Conservation (phyloP, 345 rosid genomes). For the Lepidium sativum region DNA sequence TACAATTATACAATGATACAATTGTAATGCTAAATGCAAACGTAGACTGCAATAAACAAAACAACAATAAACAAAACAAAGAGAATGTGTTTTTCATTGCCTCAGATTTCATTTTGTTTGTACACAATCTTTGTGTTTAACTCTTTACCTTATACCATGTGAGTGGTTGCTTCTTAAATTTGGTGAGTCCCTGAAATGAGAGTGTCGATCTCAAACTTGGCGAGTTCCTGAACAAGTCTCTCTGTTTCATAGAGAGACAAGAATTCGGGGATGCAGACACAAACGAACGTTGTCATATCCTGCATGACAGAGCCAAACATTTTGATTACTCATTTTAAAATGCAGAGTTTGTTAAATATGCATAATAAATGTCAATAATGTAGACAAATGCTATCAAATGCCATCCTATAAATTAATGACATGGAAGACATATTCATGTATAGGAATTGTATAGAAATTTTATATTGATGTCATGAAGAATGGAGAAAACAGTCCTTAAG, state of each 20-base stretch:
- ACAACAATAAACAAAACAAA: no score
- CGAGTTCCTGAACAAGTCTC: slow-evolving; percentile 95
- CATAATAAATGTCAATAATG: not conserved
- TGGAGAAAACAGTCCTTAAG: not conserved
- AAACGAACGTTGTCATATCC: slow-evolving; percentile 95
- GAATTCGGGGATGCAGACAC: slow-evolving; percentile 99
- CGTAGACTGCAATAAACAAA: no score
- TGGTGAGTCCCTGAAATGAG: no score
- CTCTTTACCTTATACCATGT: no score
- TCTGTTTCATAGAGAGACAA: slow-evolving; percentile 97
- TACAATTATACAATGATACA: no score
- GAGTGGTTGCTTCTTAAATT: no score
- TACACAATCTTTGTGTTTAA: no score
- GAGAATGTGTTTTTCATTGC: no score
- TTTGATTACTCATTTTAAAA: not conserved
- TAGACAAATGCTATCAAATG: not conserved
- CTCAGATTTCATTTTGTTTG: no score
- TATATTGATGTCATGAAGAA: not conserved
- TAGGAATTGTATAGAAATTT: no score
- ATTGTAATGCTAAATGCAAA: no score
- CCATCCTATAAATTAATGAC: not conserved
- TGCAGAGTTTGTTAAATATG: not conserved
- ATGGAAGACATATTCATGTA: no score
- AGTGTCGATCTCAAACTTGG: slow-evolving; percentile 98
- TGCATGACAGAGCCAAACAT: slow-evolving; percentile 18